A percentile compares a stretch with the other conserved stretches of the same genome.
Evolutionary conservation across 2,329 filamentous ascomycete species (phyloP).

Genomic region (Neonectria hederae): DNA sequence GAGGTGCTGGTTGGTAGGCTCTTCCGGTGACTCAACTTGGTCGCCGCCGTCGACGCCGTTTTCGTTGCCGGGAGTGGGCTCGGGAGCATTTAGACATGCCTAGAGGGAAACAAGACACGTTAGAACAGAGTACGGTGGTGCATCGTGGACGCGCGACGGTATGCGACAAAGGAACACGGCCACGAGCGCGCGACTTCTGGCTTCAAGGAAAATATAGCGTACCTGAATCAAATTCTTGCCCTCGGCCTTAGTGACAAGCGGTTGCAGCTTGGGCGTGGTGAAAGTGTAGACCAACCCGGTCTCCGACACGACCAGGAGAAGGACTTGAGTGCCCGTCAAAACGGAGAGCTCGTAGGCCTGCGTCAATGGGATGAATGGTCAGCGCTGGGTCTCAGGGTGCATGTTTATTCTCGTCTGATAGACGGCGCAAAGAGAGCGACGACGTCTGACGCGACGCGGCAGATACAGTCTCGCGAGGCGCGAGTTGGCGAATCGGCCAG

Average conservation of each 20-base stretch:
- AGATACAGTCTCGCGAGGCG: constrained; percentile 5
- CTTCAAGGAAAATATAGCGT: constrained; percentile 47
- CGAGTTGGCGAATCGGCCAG: neutral
- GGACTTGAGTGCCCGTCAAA: constrained; percentile 95
- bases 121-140: neutral
- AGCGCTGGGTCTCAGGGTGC: constrained; percentile 25
- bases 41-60: constrained; percentile 81
- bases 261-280: constrained; percentile 97
- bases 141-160: constrained; percentile 3
- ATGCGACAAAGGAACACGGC: neutral
- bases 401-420: neutral
- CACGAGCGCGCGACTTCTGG: neutral
- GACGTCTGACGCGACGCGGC: constrained; percentile 6
- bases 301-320: constrained; percentile 95
- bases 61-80: constrained; percentile 82
- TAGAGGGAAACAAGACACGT: constrained; percentile 51
- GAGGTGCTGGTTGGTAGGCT: constrained; percentile 79
- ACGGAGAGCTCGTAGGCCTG: constrained; percentile 98
- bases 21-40: constrained; percentile 90
- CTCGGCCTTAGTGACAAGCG: constrained; percentile 96
- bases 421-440: neutral
- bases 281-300: constrained; percentile 98
- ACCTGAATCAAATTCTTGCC: constrained; percentile 99
- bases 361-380: constrained; percentile 26
- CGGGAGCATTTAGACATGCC: constrained; percentile 96